Conservation (phyloP, 257 asterid genomes). For the Hygrophila difformis region DNA sequence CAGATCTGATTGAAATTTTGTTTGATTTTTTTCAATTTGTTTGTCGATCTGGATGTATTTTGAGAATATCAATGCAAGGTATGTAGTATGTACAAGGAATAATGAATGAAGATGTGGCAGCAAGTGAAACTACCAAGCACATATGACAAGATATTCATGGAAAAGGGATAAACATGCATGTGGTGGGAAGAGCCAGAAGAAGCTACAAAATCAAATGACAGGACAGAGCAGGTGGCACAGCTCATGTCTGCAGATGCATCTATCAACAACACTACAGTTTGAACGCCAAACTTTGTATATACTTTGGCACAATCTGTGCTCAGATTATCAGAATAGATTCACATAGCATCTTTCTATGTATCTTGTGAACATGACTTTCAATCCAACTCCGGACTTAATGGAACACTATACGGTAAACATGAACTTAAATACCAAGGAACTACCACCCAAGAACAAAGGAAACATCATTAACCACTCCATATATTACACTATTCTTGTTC, state of each 20-base stretch:
- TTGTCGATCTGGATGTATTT: no score
- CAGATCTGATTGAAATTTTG: not conserved
- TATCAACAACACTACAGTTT: not conserved
- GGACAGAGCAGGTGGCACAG: not conserved
- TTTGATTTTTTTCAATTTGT: constrained; percentile 4
- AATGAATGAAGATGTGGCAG: no score
- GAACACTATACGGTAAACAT: constrained; percentile 6
- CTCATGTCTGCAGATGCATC: not conserved
- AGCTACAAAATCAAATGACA: not conserved
- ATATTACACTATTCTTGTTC: no score
- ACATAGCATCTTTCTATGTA: not conserved
- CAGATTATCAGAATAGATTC: not conserved
- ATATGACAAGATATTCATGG: not conserved
- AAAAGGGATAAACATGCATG: constrained; percentile 4
- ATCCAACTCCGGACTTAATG: not conserved
- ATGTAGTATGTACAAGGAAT: no score
- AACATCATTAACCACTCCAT: no score
- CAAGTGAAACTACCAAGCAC: not conserved
- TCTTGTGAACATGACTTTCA: constrained; percentile 1
- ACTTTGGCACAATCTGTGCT: constrained; percentile 3
- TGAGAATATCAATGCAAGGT: no score
- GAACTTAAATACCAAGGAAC: not conserved
- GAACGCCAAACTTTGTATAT: not conserved
- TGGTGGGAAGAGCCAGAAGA: constrained; percentile 2
- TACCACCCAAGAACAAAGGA: constrained; percentile 5